phyloP scores from a whole-genome alignment of 176 grass and related monocot genomes.

The Miscanthus lutarioriparius region DNA sequence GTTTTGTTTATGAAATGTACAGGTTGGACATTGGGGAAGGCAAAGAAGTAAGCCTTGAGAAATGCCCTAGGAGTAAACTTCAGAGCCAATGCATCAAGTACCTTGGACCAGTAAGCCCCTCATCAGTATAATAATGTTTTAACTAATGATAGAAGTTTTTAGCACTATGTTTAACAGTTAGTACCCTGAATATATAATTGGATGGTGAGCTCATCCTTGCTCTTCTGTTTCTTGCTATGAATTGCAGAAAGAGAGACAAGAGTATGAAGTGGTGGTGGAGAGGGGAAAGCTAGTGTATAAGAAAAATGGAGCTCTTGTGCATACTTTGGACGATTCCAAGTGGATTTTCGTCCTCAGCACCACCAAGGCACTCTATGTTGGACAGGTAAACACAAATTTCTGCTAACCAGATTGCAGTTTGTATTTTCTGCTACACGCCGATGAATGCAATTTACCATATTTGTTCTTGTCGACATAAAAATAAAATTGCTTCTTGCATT shows the following conservation, averaged over 20 bases:
- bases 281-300: constrained; percentile 67
- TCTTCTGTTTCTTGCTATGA: constrained; percentile 18
- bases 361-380: constrained; percentile 70
- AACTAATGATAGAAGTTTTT: background rate
- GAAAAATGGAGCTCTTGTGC: constrained; percentile 49
- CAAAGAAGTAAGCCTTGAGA: constrained; percentile 89
- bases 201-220: constrained; percentile 20
- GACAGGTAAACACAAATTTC: constrained; percentile 62
- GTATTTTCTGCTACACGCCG: background rate
- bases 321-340: constrained; percentile 76
- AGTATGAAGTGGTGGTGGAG: constrained; percentile 74
- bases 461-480: background rate
- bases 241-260: constrained; percentile 80
- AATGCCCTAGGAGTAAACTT: constrained; percentile 78
- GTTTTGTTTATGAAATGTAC: constrained; percentile 8
- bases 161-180: background rate
- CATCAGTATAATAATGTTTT: background rate
- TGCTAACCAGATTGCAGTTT: background rate
- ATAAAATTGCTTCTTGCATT: background rate
- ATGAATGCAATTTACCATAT: background rate
- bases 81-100: constrained; percentile 89
- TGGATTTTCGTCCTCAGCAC: constrained; percentile 94
- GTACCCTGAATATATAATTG: background rate
- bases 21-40: constrained; percentile 98
- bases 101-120: constrained; percentile 78